These are phyloP conservation scores for Monilinia laxa DNA, from an alignment of 2,329 filamentous ascomycete genomes.

Conservation along the genomic window DNA sequence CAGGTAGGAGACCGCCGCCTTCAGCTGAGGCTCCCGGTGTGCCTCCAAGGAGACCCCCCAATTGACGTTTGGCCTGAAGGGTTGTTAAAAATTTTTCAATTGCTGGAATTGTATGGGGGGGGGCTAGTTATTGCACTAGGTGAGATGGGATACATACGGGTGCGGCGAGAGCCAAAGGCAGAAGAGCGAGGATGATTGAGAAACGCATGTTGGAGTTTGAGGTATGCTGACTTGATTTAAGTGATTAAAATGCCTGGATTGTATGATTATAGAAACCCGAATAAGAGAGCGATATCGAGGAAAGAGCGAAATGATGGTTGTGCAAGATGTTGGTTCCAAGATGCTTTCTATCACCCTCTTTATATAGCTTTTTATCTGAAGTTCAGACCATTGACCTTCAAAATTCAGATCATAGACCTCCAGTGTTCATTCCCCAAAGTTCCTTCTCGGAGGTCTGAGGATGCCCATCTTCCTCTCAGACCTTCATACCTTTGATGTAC, in stretches of 20 bases:
- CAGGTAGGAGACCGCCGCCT: background rate
- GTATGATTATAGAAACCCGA: background rate
- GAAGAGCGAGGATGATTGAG: slow-evolving; percentile 4
- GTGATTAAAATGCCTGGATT: background rate
- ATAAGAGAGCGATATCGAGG: background rate
- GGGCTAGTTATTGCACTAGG: too few species aligned
- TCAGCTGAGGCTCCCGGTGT: background rate
- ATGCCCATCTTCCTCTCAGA: background rate
- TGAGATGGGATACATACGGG: background rate
- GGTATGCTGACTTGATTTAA: background rate
- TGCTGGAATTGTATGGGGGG: background rate
- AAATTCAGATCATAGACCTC: too few species aligned
- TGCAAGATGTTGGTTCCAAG: background rate
- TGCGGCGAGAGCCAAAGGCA: slow-evolving; percentile 1
- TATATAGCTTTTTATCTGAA: background rate
- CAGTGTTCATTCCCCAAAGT: too few species aligned
- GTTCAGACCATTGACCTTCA: background rate
- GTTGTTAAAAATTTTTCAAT: background rate
- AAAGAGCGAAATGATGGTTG: background rate
- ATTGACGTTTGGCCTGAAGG: background rate
- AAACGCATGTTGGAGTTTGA: background rate
- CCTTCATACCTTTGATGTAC: background rate
- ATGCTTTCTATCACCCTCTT: background rate
- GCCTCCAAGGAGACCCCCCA: background rate
- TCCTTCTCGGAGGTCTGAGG: background rate